Conservation (phyloP, 768 basidiomycete species). For the Phylloporus sp. region DNA sequence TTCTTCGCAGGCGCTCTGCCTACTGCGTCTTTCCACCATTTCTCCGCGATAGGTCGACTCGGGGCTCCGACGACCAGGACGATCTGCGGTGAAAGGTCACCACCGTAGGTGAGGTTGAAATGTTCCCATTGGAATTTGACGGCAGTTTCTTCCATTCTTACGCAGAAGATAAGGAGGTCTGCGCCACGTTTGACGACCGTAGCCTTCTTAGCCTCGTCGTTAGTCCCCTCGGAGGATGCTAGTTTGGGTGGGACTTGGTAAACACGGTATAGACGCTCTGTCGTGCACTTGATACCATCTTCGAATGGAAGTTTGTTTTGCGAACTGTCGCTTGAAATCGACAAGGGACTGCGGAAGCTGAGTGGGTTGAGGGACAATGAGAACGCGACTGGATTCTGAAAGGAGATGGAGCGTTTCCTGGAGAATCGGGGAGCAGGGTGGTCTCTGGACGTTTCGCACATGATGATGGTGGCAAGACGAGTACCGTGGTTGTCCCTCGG, state of each 20-base stretch:
- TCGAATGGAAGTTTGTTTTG: constrained; percentile 21
- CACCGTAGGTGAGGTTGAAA: constrained; percentile 24
- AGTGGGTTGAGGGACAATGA: constrained; percentile 10
- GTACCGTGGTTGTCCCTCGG: constrained; percentile 1
- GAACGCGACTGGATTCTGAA: constrained; percentile 20
- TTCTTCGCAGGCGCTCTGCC: not conserved
- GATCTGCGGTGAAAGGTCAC: constrained; percentile 24
- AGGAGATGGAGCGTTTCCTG: constrained; percentile 21
- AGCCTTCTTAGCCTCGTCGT: constrained; percentile 7
- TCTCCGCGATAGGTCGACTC: constrained; percentile 11
- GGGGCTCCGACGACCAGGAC: constrained; percentile 20
- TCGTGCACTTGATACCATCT: constrained; percentile 4
- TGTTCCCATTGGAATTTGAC: constrained; percentile 25
- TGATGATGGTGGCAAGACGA: constrained; percentile 20
- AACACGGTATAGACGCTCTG: constrained; percentile 15
- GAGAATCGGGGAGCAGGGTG: not conserved
- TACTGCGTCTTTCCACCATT: constrained; percentile 18
- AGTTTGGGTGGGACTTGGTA: constrained; percentile 18
- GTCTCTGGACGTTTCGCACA: constrained; percentile 18
- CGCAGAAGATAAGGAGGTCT: constrained; percentile 26
- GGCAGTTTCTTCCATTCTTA: constrained; percentile 2
- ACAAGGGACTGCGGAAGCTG: constrained; percentile 21
- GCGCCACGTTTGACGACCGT: constrained; percentile 19
- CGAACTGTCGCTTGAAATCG: constrained; percentile 13
- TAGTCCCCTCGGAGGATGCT: not conserved